Conservation (phyloP, 768 basidiomycete species). For the Lyophyllum shimeji region DNA sequence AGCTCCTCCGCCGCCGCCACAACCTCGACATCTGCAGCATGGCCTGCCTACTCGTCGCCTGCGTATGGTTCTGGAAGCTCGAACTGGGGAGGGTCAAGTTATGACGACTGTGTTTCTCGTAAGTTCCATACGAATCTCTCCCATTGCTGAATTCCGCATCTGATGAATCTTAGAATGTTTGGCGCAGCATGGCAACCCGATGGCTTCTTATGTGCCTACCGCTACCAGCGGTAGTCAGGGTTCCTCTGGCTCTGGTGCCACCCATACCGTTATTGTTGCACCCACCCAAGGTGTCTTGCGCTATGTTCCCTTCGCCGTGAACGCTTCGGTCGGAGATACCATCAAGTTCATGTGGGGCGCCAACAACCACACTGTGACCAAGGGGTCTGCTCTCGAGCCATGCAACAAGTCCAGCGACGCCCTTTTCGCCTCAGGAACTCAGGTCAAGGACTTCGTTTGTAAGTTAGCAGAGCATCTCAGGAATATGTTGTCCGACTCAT, state of each 20-base stretch:
- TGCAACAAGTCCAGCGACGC: constrained; percentile 71
- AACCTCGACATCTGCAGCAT: constrained; percentile 24
- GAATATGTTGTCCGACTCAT: neutral
- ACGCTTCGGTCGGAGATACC: constrained; percentile 77
- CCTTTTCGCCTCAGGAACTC: constrained; percentile 65
- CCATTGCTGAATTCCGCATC: neutral
- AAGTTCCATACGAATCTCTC: constrained; percentile 27
- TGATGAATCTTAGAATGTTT: constrained; percentile 53
- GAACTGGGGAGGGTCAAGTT: constrained; percentile 56
- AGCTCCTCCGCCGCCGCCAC: constrained; percentile 14
- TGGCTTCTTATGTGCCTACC: constrained; percentile 34
- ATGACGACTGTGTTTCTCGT: constrained; percentile 73
- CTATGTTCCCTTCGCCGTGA: constrained; percentile 72
- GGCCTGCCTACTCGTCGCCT: constrained; percentile 36
- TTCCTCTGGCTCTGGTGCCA: constrained; percentile 49
- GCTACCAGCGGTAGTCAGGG: constrained; percentile 30
- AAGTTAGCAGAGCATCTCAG: constrained; percentile 23
- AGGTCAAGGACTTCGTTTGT: constrained; percentile 66
- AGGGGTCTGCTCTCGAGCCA: constrained; percentile 60
- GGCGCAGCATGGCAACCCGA: constrained; percentile 49
- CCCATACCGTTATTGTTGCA: constrained; percentile 77
- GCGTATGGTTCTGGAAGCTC: constrained; percentile 64
- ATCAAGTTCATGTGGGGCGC: constrained; percentile 77
- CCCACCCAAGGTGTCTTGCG: constrained; percentile 75
- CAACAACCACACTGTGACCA: constrained; percentile 82